Conservation (phyloP, 2,329 filamentous ascomycete genomes). For the Knufia fluminis region DNA sequence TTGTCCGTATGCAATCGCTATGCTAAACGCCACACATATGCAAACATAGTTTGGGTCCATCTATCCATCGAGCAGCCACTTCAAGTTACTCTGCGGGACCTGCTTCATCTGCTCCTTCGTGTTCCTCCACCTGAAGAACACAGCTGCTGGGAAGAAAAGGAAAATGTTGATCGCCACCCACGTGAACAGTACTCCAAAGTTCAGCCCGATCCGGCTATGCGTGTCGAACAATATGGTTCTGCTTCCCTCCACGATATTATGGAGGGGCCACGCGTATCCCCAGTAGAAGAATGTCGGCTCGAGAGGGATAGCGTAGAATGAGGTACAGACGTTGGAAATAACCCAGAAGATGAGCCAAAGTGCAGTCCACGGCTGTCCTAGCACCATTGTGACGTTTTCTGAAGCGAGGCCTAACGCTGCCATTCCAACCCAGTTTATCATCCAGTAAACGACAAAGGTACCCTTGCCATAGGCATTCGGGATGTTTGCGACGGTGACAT, state of each 20-base stretch:
- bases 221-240: constrained; percentile 53
- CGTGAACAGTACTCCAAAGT: constrained; percentile 52
- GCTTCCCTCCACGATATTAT: constrained; percentile 52
- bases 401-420: constrained; percentile 52
- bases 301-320: constrained; percentile 52
- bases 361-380: constrained; percentile 52
- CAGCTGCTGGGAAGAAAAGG: constrained; percentile 44
- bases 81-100: constrained; percentile 13
- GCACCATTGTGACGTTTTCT: constrained; percentile 56
- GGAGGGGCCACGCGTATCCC: constrained; percentile 56
- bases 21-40: too few species aligned
- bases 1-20: too few species aligned
- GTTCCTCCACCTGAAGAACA: constrained; percentile 36
- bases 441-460: constrained; percentile 55
- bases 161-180: constrained; percentile 47
- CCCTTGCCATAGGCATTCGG: constrained; percentile 48
- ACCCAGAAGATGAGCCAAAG: constrained; percentile 59
- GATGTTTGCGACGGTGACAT: constrained; percentile 26
- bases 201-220: constrained; percentile 48
- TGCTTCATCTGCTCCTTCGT: constrained; percentile 20
- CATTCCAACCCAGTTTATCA: constrained; percentile 57
- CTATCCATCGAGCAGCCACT: constrained; percentile 17
- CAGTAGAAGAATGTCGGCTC: constrained; percentile 51
- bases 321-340: constrained; percentile 53
- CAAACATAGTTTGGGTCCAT: too few species aligned